These are phyloP conservation scores for Inga leiocalycina DNA, from an alignment of 306 rosid species.

Conservation along the genomic window DNA sequence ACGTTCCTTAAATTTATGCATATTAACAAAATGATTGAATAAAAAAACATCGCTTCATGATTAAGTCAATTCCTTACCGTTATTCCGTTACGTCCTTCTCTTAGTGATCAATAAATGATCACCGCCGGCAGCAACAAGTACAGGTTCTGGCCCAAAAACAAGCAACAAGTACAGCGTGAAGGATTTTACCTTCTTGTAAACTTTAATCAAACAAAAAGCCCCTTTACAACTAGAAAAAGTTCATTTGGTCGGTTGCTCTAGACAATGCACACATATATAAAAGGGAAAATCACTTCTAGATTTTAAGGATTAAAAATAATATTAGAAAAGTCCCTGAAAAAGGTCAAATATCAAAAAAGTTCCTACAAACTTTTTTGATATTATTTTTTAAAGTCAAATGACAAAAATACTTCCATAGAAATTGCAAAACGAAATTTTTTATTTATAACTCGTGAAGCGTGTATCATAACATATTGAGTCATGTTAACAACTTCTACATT, in stretches of 20 bases:
- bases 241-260: background rate
- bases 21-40: background rate
- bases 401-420: too few species aligned
- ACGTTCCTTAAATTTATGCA: background rate
- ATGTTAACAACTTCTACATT: too few species aligned
- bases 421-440: too few species aligned
- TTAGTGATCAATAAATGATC: background rate
- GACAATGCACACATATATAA: background rate
- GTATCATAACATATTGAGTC: too few species aligned
- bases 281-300: too few species aligned
- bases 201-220: background rate
- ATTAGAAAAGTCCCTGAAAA: too few species aligned
- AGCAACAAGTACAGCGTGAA: background rate
- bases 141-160: too few species aligned
- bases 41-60: background rate
- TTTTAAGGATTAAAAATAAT: too few species aligned
- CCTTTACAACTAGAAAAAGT: background rate
- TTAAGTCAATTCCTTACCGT: background rate
- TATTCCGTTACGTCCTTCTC: background rate
- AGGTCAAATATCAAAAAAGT: too few species aligned
- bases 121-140: background rate
- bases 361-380: too few species aligned
- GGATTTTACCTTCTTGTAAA: background rate
- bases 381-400: too few species aligned
- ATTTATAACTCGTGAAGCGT: too few species aligned